Conservation (phyloP, 345 rosid genomes). For the Brassica rapa region DNA sequence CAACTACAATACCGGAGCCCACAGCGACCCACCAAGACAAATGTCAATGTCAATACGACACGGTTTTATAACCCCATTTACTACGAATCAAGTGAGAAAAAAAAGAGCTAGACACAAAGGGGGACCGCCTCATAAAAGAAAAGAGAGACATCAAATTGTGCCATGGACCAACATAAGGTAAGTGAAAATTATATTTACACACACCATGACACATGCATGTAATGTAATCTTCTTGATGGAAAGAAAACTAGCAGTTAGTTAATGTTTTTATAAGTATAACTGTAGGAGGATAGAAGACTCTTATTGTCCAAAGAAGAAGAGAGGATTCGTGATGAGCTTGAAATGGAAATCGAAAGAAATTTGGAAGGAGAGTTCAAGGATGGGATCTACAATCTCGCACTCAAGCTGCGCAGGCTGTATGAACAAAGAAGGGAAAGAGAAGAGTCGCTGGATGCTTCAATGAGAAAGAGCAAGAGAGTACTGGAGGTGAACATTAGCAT, state of each 20-base stretch:
- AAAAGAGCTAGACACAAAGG: not conserved
- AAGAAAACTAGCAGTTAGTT: constrained; percentile 8
- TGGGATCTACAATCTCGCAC: constrained; percentile 63
- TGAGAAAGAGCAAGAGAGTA: constrained; percentile 38
- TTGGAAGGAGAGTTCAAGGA: constrained; percentile 83
- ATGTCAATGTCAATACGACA: constrained; percentile 28
- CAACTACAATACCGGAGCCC: constrained; percentile 28
- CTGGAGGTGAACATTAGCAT: constrained; percentile 64
- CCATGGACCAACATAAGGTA: constrained; percentile 37
- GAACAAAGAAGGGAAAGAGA: constrained; percentile 56
- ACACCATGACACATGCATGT: constrained; percentile 6
- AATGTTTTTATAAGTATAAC: not conserved
- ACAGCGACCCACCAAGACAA: constrained; percentile 24
- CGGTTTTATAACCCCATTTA: constrained; percentile 24
- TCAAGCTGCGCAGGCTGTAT: constrained; percentile 68
- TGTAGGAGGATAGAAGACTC: constrained; percentile 29
- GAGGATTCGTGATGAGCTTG: constrained; percentile 70
- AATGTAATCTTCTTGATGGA: constrained; percentile 3
- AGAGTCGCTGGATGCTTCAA: constrained; percentile 17
- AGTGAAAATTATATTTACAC: not conserved
- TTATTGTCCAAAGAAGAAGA: constrained; percentile 51
- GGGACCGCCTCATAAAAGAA: constrained; percentile 3
- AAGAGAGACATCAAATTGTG: not conserved
- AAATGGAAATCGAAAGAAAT: constrained; percentile 61
- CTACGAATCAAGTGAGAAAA: not conserved